Evolutionary conservation across 805 yeast species (phyloP).

Genomic region (Pichia kluyveri): DNA sequence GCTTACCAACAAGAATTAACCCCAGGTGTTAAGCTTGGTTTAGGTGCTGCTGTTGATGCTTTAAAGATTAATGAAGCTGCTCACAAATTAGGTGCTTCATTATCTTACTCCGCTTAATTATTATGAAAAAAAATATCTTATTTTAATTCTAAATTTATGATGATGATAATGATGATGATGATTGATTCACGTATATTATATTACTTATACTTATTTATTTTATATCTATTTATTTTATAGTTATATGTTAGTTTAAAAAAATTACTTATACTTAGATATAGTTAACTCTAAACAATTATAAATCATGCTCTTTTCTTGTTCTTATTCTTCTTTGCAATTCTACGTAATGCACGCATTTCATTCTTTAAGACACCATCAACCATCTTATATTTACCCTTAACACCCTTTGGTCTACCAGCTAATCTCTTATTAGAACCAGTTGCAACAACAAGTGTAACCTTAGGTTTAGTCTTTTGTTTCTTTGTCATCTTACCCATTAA

Average conservation of each 20-base stretch:
- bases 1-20: conserved; percentile 91
- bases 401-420: conserved; percentile 93
- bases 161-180: too few species aligned
- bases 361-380: conserved; percentile 98
- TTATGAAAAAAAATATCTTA: not conserved
- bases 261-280: not conserved
- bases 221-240: not conserved
- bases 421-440: conserved; percentile 76
- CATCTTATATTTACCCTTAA: conserved; percentile 97
- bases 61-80: conserved; percentile 92
- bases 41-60: conserved; percentile 96
- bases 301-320: conserved; percentile 28
- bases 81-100: conserved; percentile 94
- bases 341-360: conserved; percentile 86
- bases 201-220: not conserved
- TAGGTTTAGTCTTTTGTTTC: conserved; percentile 62
- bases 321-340: conserved; percentile 82
- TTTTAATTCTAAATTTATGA: not conserved
- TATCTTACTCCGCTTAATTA: conserved; percentile 79
- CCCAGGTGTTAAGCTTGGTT: conserved; percentile 94
- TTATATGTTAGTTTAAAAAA: not conserved
- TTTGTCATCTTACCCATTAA: conserved; percentile 75
- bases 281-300: not conserved
- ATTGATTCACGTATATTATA: too few species aligned
- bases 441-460: conserved; percentile 85